These are phyloP conservation scores for Mortierella antarctica DNA, from an alignment of 192 early-diverging fungal species.

Conservation along the genomic window DNA sequence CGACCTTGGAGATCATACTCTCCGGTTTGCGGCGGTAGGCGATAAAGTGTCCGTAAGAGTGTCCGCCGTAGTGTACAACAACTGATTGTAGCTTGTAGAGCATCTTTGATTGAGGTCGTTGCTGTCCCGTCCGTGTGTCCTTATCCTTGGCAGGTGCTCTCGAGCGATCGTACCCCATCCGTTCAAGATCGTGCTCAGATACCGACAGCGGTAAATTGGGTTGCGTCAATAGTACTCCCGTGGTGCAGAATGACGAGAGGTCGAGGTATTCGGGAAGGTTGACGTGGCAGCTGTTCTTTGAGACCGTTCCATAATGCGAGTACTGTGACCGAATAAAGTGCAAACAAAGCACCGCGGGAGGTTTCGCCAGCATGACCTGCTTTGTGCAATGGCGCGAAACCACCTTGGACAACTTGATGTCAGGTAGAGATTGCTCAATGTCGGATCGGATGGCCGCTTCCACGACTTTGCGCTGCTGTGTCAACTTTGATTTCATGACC, in stretches of 20 bases:
- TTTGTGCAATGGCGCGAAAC: constrained; percentile 70
- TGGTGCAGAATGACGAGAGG: constrained; percentile 76
- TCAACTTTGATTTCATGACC: constrained; percentile 19
- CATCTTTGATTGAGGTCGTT: constrained; percentile 6
- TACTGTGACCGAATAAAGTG: constrained; percentile 88
- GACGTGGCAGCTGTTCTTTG: constrained; percentile 88
- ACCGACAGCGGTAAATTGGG: constrained; percentile 69
- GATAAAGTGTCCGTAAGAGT: constrained; percentile 84
- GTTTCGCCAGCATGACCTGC: constrained; percentile 83
- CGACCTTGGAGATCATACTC: constrained; percentile 37
- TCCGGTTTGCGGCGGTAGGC: constrained; percentile 70
- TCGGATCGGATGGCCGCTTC: constrained; percentile 59
- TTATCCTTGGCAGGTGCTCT: not conserved
- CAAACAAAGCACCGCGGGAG: constrained; percentile 82
- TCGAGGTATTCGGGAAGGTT: constrained; percentile 85
- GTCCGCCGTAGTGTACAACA: constrained; percentile 78
- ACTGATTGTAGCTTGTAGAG: constrained; percentile 73
- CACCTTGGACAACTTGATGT: constrained; percentile 53
- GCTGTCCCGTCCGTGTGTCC: not conserved
- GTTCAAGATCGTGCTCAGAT: constrained; percentile 19
- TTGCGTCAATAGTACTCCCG: constrained; percentile 61
- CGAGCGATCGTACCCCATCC: constrained; percentile 7
- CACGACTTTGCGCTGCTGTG: constrained; percentile 23
- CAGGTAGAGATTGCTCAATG: constrained; percentile 55
- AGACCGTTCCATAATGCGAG: constrained; percentile 72